phyloP scores from a whole-genome alignment of 352 stramenopile species.

The Phytophthora foliorum region DNA sequence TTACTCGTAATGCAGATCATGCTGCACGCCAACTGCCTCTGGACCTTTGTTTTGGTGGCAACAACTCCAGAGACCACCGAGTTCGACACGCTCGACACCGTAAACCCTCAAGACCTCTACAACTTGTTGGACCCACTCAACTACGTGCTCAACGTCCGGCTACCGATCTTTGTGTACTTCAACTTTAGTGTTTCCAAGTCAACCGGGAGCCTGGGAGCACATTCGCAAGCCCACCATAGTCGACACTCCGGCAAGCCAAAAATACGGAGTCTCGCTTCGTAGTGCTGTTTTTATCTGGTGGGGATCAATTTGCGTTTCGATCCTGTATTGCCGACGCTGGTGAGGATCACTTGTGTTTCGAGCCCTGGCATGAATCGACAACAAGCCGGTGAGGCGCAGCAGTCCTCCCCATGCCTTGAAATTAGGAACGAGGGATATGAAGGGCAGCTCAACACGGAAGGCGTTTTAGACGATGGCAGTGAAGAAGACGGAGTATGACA shows the following conservation, averaged over 20 bases:
- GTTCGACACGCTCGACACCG: not conserved
- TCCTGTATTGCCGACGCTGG: not conserved
- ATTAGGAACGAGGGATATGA: not conserved
- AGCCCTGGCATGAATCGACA: conserved; percentile 24
- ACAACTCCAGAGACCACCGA: conserved; percentile 6
- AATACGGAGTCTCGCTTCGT: conserved; percentile 28
- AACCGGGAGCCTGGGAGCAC: too few relatives aligned
- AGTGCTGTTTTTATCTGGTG: conserved; percentile 4
- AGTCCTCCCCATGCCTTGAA: conserved; percentile 12
- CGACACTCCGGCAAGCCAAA: too few relatives aligned
- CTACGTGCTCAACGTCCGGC: conserved; percentile 9
- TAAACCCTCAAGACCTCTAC: conserved; percentile 1
- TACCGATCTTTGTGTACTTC: conserved; percentile 10
- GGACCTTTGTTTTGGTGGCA: conserved; percentile 4
- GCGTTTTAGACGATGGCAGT: conserved; percentile 6
- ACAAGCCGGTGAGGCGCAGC: conserved; percentile 11
- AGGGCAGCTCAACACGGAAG: conserved; percentile 6
- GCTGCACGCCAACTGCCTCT: conserved; percentile 4
- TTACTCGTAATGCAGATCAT: conserved; percentile 13
- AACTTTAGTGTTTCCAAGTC: conserved; percentile 7
- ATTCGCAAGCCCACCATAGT: too few relatives aligned
- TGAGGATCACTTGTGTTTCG: not conserved
- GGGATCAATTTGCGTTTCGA: not conserved
- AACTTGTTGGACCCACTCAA: conserved; percentile 17
- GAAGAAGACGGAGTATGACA: conserved; percentile 35